Conservation (phyloP, 352 stramenopile genomes). For the Phytophthora citricola region DNA sequence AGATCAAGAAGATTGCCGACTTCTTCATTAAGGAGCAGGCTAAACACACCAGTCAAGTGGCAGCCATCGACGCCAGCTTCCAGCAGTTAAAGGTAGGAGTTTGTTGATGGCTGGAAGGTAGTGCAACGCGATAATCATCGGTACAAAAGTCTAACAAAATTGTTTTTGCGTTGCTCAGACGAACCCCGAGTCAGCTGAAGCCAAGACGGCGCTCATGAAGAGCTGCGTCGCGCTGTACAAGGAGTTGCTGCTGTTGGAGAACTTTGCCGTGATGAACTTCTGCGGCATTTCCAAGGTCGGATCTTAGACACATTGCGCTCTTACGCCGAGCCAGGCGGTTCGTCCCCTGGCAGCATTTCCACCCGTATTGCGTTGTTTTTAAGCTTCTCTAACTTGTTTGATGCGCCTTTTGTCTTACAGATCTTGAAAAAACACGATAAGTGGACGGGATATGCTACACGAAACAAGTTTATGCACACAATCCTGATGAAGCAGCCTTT, state of each 20-base stretch:
- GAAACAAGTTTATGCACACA: slow-evolving; percentile 91
- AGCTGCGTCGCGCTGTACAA: slow-evolving; percentile 87
- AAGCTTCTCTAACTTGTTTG: slow-evolving; percentile 9
- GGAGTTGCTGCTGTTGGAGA: slow-evolving; percentile 86
- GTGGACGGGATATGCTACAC: slow-evolving; percentile 91
- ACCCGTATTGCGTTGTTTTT: neutral
- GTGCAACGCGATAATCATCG: slow-evolving; percentile 9
- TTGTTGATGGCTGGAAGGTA: slow-evolving; percentile 1
- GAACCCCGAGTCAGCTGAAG: slow-evolving; percentile 54
- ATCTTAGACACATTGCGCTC: slow-evolving; percentile 1
- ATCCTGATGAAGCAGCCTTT: slow-evolving; percentile 92
- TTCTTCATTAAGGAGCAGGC: slow-evolving; percentile 88
- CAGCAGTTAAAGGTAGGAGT: slow-evolving; percentile 61
- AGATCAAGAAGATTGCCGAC: slow-evolving; percentile 89
- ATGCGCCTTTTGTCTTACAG: slow-evolving; percentile 29
- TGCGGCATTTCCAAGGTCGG: slow-evolving; percentile 87
- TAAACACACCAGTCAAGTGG: slow-evolving; percentile 70
- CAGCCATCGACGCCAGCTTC: slow-evolving; percentile 73
- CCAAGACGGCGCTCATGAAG: slow-evolving; percentile 85
- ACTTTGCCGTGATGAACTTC: slow-evolving; percentile 92
- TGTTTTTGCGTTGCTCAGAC: slow-evolving; percentile 39
- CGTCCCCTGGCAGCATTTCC: slow-evolving; percentile 17
- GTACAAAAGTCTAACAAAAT: slow-evolving; percentile 8
- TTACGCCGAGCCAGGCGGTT: slow-evolving; percentile 19
- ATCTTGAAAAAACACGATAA: slow-evolving; percentile 93